Percentiles rank a stretch among this genome's conserved stretches.
Conservation (phyloP, 148 eudicot genomes). For the Chenopodium suecicum region DNA sequence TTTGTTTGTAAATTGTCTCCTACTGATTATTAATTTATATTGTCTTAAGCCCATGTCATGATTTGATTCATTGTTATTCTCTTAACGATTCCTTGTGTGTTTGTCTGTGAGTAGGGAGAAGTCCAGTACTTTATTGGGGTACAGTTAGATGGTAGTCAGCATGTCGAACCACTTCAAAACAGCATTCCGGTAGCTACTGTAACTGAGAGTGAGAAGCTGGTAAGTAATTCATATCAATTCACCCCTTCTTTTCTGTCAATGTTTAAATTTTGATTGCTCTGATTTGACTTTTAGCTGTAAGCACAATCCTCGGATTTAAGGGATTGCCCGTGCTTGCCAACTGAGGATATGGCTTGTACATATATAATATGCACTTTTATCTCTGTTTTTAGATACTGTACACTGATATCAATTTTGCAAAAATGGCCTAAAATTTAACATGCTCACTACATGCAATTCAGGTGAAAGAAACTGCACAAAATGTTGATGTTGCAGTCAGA, state of each 20-base stretch:
- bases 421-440: conserved; percentile 5
- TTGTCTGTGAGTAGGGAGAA: conserved; percentile 59
- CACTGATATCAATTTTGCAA: not conserved
- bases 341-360: not conserved
- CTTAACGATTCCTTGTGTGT: conserved; percentile 6
- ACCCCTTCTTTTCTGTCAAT: not conserved
- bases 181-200: conserved; percentile 75
- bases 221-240: conserved; percentile 17
- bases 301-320: not conserved
- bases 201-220: conserved; percentile 69
- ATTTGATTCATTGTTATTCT: not conserved
- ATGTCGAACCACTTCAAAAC: conserved; percentile 91
- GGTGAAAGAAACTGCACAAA: conserved; percentile 92
- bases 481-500: conserved; percentile 85
- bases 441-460: conserved; percentile 26
- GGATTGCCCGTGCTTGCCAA: not conserved
- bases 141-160: conserved; percentile 69
- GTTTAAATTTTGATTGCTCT: not conserved
- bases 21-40: not conserved
- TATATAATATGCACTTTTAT: not conserved
- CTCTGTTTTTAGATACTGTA: not conserved
- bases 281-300: not conserved
- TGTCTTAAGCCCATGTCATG: not conserved
- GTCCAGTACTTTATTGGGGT: conserved; percentile 71
- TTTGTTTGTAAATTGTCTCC: not conserved